Conservation (phyloP, 495 filamentous ascomycete species). For the Cudoniella acicularis region DNA sequence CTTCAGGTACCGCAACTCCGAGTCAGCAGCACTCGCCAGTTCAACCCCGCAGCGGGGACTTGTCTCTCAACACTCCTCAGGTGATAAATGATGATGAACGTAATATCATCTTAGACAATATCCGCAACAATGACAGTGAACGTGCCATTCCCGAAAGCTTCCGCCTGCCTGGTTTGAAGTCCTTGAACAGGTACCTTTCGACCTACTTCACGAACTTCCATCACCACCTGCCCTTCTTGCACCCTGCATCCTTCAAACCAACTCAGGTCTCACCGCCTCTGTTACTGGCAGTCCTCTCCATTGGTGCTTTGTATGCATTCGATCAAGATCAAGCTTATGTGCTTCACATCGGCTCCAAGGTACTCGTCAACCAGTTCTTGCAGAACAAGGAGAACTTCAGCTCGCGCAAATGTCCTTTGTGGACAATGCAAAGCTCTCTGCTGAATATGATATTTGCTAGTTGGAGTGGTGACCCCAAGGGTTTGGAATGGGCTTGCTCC, state of each 20-base stretch:
- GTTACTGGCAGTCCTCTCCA: constrained; percentile 87
- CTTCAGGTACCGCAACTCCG: constrained; percentile 72
- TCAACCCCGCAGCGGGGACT: constrained; percentile 43
- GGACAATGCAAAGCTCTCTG: constrained; percentile 94
- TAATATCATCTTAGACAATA: constrained; percentile 77
- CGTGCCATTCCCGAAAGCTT: constrained; percentile 84
- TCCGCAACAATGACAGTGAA: constrained; percentile 73
- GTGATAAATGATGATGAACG: constrained; percentile 74
- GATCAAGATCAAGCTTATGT: constrained; percentile 93
- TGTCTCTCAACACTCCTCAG: constrained; percentile 53
- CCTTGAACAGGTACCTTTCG: constrained; percentile 83
- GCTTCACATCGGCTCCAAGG: constrained; percentile 96
- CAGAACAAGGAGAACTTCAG: constrained; percentile 98
- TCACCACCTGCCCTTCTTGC: constrained; percentile 93
- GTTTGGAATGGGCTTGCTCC: constrained; percentile 96
- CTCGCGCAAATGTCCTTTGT: constrained; percentile 95
- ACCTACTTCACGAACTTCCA: constrained; percentile 98
- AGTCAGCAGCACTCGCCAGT: constrained; percentile 70
- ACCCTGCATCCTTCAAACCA: constrained; percentile 86
- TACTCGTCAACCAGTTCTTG: constrained; percentile 92
- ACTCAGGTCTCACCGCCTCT: constrained; percentile 73
- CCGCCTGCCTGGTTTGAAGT: constrained; percentile 71
- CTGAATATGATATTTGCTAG: constrained; percentile 99
- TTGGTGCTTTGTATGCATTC: constrained; percentile 94
- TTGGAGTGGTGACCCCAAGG: constrained; percentile 98